These are phyloP conservation scores for Ceratocystis harringtonii DNA, from an alignment of 2,329 filamentous ascomycete genomes.

Conservation along the genomic window DNA sequence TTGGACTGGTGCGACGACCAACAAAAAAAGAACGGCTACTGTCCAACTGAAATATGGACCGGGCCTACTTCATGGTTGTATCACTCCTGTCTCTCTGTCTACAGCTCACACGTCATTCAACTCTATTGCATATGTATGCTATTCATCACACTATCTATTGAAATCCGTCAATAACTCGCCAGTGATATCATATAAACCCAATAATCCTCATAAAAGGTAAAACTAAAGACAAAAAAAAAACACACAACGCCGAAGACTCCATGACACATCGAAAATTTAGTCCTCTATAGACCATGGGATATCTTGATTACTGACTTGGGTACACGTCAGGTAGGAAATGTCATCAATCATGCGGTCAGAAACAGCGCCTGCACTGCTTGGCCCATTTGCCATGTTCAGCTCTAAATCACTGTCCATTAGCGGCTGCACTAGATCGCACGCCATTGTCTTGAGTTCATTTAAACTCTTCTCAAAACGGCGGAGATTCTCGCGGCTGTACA, in stretches of 20 bases:
- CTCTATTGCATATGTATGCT: background rate
- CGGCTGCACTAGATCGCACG: slow-evolving; percentile 67
- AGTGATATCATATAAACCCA: slow-evolving; percentile 13
- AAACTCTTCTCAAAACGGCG: slow-evolving; percentile 72
- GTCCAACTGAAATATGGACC: background rate
- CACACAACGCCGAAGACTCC: background rate
- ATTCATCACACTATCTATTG: background rate
- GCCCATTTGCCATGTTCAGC: slow-evolving; percentile 46
- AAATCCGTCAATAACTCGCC: slow-evolving; percentile 1
- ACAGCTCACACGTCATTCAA: no score
- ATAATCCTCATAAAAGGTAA: slow-evolving; percentile 15
- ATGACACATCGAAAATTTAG: background rate
- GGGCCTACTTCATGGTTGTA: background rate
- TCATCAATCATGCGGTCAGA: slow-evolving; percentile 28
- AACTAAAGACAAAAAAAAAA: slow-evolving; percentile 1
- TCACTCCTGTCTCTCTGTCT: no score
- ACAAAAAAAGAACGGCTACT: background rate
- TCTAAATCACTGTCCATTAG: slow-evolving; percentile 77
- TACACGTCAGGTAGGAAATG: slow-evolving; percentile 38
- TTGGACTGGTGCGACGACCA: background rate
- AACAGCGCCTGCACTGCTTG: slow-evolving; percentile 21
- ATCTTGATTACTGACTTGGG: slow-evolving; percentile 33
- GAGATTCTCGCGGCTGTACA: slow-evolving; percentile 77
- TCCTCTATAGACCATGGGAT: slow-evolving; percentile 34
- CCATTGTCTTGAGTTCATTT: slow-evolving; percentile 76